A percentile compares a stretch with the other conserved stretches of the same genome.
Conservation (phyloP, 75 land plant species). For the Sequoiadendron giganteum region DNA sequence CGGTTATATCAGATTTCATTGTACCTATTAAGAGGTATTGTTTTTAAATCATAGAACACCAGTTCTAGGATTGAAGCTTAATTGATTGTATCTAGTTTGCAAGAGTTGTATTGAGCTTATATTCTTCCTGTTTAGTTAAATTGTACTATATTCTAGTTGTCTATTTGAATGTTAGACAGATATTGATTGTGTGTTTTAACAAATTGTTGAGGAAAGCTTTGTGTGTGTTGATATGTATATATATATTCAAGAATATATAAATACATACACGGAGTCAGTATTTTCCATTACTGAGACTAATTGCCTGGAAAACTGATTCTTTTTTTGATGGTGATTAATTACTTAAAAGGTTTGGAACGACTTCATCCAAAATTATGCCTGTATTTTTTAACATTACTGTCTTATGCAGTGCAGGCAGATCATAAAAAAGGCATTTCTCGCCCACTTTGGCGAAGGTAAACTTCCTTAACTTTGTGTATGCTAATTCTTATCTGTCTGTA, state of each 20-base stretch:
- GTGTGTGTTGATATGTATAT: not conserved
- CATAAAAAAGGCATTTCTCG: constrained; percentile 30
- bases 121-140: not conserved
- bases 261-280: not conserved
- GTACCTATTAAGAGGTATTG: not conserved
- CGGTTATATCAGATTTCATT: too few relatives aligned
- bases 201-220: not conserved
- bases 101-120: not conserved
- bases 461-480: not conserved
- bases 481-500: not conserved
- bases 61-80: not conserved
- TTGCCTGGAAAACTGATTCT: not conserved
- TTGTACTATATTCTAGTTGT: not conserved
- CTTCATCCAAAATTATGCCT: not conserved
- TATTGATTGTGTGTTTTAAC: not conserved
- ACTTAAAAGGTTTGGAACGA: not conserved
- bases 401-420: constrained; percentile 4
- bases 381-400: not conserved
- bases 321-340: not conserved
- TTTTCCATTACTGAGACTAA: not conserved
- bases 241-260: not conserved
- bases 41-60: not conserved
- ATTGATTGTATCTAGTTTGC: not conserved
- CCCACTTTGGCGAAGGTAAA: constrained; percentile 66
- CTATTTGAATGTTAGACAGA: not conserved